Percentiles rank a stretch among this genome's conserved stretches.
These are phyloP conservation scores for Cucurbita argyrosperma DNA, from an alignment of 306 rosid species.

Conservation along the genomic window DNA sequence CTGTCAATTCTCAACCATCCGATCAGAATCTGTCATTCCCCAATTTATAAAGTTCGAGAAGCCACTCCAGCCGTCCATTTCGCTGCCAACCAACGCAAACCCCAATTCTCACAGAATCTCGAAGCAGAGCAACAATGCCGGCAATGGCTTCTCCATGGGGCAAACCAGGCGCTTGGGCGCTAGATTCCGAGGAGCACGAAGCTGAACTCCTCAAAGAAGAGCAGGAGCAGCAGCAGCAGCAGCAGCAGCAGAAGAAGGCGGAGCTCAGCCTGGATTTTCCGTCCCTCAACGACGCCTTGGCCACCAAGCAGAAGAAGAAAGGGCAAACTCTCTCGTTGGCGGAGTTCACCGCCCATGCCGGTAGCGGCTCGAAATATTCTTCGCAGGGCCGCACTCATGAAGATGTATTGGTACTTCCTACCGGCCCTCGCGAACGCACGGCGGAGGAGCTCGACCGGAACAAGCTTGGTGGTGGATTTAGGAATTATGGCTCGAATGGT, in stretches of 20 bases:
- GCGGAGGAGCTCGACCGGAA: constrained; percentile 66
- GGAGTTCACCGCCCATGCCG: constrained; percentile 38
- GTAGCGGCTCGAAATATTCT: constrained; percentile 17
- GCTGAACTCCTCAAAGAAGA: constrained; percentile 28
- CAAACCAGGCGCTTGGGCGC: constrained; percentile 92
- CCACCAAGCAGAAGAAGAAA: constrained; percentile 72
- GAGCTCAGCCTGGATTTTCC: constrained; percentile 47
- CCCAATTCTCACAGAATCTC: neutral
- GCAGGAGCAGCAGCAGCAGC: neutral
- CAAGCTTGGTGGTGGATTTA: constrained; percentile 52
- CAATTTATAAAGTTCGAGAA: neutral
- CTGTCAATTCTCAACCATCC: neutral
- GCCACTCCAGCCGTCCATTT: neutral
- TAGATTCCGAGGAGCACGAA: constrained; percentile 64
- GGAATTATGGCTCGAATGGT: constrained; percentile 20
- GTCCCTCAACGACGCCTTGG: constrained; percentile 61
- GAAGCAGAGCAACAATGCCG: constrained; percentile 42
- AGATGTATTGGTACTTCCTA: constrained; percentile 49
- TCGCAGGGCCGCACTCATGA: constrained; percentile 8
- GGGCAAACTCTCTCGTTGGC: constrained; percentile 40
- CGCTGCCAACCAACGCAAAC: neutral
- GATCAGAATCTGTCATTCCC: neutral
- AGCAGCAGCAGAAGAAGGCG: neutral
- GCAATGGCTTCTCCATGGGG: constrained; percentile 80
- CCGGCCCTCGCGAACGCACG: constrained; percentile 76